Percentiles rank a stretch among this genome's conserved stretches.
These are phyloP conservation scores for Teratosphaeria pseudoeucalypti DNA, from an alignment of 2,329 filamentous ascomycete genomes.

Conservation along the genomic window DNA sequence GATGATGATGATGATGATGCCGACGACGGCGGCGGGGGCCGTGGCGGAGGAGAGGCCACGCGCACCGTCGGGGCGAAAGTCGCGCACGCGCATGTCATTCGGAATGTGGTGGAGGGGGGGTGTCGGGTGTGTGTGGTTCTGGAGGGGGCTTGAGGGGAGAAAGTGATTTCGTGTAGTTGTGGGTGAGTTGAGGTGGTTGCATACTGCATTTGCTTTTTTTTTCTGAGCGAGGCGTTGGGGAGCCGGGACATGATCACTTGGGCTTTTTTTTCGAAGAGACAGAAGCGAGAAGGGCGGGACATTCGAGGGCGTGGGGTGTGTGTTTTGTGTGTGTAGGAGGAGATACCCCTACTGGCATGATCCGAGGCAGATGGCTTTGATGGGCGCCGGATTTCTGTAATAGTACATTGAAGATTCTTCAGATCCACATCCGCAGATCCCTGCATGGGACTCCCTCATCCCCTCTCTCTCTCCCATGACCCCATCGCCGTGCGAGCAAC, in stretches of 20 bases:
- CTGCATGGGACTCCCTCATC: too few species aligned
- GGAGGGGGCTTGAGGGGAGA: conserved; percentile 4
- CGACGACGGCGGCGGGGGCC: conserved; percentile 21
- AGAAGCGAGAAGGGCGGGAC: too few species aligned
- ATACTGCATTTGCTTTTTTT: neutral
- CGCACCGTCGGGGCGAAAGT: conserved; percentile 77
- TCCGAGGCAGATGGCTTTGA: neutral
- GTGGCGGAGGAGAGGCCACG: conserved; percentile 23
- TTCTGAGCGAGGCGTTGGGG: neutral
- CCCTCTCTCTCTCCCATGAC: neutral
- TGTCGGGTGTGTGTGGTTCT: conserved; percentile 12
- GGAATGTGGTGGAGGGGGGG: conserved; percentile 49
- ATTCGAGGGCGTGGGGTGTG: neutral
- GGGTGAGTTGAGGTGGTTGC: neutral
- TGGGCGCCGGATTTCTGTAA: neutral
- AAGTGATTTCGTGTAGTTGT: neutral
- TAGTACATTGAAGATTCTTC: neutral
- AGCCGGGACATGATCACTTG: neutral
- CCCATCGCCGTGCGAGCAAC: neutral
- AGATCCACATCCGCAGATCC: too few species aligned
- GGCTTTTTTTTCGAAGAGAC: neutral
- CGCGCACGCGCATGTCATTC: conserved; percentile 68
- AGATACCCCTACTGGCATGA: neutral
- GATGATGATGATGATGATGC: neutral
- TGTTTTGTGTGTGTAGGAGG: neutral